Percentiles rank a stretch among this genome's conserved stretches.
These are phyloP conservation scores for Drechslerella coelobrocha DNA, from an alignment of 2,329 filamentous ascomycete species.

Conservation along the genomic window DNA sequence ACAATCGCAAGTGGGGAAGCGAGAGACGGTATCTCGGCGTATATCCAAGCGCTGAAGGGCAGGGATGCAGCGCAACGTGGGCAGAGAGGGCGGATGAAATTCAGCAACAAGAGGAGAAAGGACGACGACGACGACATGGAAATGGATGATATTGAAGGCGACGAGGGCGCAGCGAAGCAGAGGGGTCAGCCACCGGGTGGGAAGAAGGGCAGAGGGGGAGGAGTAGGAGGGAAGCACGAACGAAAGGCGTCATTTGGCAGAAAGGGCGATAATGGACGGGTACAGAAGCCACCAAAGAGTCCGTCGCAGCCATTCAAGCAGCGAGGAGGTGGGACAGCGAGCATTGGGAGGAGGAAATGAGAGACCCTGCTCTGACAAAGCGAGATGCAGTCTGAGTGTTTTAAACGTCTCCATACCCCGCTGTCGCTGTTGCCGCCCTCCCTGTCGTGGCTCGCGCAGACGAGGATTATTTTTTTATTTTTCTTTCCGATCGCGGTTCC, in stretches of 20 bases:
- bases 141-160: conserved; percentile 66
- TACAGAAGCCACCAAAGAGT: conserved; percentile 49
- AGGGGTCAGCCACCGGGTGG: conserved; percentile 57
- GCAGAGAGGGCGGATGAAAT: conserved; percentile 73
- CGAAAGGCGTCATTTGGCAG: conserved; percentile 51
- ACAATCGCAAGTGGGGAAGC: conserved; percentile 58
- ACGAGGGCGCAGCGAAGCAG: conserved; percentile 60
- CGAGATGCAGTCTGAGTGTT: conserved; percentile 28
- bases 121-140: conserved; percentile 60
- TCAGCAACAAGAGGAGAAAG: conserved; percentile 68
- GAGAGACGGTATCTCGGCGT: conserved; percentile 69
- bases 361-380: background rate
- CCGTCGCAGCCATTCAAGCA: conserved; percentile 34
- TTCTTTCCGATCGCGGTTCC: background rate
- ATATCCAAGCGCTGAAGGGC: conserved; percentile 73
- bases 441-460: no score
- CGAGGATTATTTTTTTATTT: no score
- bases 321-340: conserved; percentile 49
- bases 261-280: conserved; percentile 39
- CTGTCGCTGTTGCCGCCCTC: background rate
- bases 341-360: conserved; percentile 50
- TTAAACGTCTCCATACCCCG: conserved; percentile 1
- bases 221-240: conserved; percentile 49
- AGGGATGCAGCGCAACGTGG: conserved; percentile 71
- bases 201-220: conserved; percentile 51